Evolutionary conservation across 768 basidiomycete genomes (phyloP), one percentile per base, ranked within the genome.

Genomic region (Hygrocybe punicea): DNA sequence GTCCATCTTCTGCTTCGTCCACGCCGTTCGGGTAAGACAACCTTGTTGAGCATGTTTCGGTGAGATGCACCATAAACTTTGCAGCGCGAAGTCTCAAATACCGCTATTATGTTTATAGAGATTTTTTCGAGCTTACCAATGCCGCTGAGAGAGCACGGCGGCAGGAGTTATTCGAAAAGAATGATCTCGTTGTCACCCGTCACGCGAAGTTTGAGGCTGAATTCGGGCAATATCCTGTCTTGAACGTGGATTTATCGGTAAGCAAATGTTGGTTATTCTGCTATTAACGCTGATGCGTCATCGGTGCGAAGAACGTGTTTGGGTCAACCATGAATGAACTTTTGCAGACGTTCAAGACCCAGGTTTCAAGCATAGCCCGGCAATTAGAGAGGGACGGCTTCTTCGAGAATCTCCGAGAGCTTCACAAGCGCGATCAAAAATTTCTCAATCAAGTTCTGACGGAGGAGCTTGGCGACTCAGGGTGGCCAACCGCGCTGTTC

Each of bases 41-140:
- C 50, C 23, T 23, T 51, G n/a, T 51, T 51, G 24, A 13, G 50
- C 50, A 51, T 51, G 50, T 51, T 51, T 51, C 50, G 35, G 50
- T 51, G 34, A 33, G 50, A 14, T 36, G 16, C 33, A 23, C 23
- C 50, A 51, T 25, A 34, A 17, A 13, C 21, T 17, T 14, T 3
- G n/a, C n/a, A 17, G 16, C n/a, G 21, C 16, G 21, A 17, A 16
- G 14, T 51, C 25, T 16, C 50, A 5, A 36, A 51, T 25, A 16
- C 16, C n/a, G 35, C 16, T 29, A 8, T 29, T 29, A 29, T 13
- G 16, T 36, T 29, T 17, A 14, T 25, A 51, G 50, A 36, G 35
- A 33, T 25, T 51, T 51, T 51, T 51, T 51, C 16, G 25, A 51
- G 23, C 16, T 29, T 17, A 36, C 50, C 21, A 36, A 36, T 23